Evolutionary conservation across 2,329 filamentous ascomycete species (phyloP), one percentile per base, ranked within the genome.

Genomic region (Decorospora gaudefroyi): DNA sequence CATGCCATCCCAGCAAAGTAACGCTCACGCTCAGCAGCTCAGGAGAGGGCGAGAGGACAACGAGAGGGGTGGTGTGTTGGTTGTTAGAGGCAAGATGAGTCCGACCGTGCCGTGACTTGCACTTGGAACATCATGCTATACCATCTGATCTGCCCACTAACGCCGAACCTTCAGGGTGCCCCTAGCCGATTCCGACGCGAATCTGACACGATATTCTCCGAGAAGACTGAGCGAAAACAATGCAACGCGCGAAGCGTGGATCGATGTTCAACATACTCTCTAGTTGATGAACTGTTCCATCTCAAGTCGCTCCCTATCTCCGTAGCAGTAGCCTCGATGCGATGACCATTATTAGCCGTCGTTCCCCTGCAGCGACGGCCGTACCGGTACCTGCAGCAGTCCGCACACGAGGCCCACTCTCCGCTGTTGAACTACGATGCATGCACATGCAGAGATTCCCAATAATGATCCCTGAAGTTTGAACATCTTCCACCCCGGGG

Each of bases 321-420:
- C n/a, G n/a, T n/a, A n/a, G n/a, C 17, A 11, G 10, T 10, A 21
- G 28, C 9, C 13, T 13, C 19, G n/a, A 21, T 17, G 18, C 16
- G 17, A 23, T 26, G 6, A 3, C 11, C 9, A 3, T 10, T 12
- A 19, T 16, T 17, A 21, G 25, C 19, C 26, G 35, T 21, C n/a
- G 25, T 21, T 22, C 21, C 32, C 17, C n/a, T n/a, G n/a, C n/a
- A n/a, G n/a, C 29, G 31, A 19, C 21, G 11, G 12, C 26, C 23
- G 23, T n/a, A 26, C 25, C 21, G 22, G 34, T 21, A 26, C 39
- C 35, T 51, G 47, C 51, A 47, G 49, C 40, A 26, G 33, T 43
- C 46, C 29, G 49, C 45, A 46, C 33, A 42, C 28, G 31, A 30
- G 49, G 36, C 34, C 49, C 49, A 49, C 45, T 42, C 49, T 36